Conservation (phyloP, 2,329 filamentous ascomycete genomes). For the Venturia effusa region DNA sequence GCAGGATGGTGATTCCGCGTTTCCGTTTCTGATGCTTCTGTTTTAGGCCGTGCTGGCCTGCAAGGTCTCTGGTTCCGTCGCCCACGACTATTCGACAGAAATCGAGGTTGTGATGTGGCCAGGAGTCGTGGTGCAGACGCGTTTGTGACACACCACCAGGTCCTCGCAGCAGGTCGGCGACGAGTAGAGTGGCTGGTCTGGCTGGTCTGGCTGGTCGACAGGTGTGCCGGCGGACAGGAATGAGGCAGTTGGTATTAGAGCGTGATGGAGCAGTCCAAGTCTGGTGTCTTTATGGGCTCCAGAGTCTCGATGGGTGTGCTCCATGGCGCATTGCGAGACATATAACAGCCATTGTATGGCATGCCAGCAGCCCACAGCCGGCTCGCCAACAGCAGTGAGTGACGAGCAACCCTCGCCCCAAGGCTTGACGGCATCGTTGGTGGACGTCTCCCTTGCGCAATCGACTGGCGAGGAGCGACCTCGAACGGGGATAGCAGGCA, state of each 20-base stretch:
- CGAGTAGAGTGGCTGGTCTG: neutral
- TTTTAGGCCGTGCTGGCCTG: neutral
- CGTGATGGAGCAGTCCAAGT: no score
- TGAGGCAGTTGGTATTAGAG: neutral
- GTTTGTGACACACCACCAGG: neutral
- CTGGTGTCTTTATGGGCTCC: neutral
- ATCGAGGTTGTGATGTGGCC: neutral
- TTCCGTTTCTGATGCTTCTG: neutral
- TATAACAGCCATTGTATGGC: conserved; percentile 1
- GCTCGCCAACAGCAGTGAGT: no score
- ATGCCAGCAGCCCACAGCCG: neutral
- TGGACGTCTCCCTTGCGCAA: neutral
- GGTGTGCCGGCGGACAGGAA: neutral
- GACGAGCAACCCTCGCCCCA: neutral
- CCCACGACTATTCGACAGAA: neutral
- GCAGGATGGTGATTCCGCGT: neutral
- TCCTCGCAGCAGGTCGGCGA: neutral
- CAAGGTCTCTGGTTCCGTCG: neutral
- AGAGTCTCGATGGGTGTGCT: neutral
- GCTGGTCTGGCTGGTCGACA: no score
- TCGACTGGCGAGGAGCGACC: neutral
- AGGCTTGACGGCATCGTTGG: neutral
- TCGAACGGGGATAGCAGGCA: neutral
- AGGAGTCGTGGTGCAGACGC: neutral
- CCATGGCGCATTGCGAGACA: neutral